Evolutionary conservation across 768 basidiomycete genomes (phyloP).

Genomic region (Lactarius hatsudake): DNA sequence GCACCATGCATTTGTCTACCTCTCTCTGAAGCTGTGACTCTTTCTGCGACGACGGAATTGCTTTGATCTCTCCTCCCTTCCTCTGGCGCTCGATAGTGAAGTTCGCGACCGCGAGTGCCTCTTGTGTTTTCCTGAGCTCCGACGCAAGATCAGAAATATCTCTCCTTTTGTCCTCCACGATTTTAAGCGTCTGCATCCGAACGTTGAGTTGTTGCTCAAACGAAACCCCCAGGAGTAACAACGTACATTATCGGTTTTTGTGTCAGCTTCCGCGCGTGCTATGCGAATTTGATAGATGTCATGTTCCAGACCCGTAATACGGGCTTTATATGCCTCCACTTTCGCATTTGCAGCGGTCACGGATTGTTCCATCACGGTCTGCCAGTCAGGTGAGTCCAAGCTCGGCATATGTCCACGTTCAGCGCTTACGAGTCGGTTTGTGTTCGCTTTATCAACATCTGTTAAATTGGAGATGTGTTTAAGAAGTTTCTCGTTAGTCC

Average conservation of each 20-base stretch:
- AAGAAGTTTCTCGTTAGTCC: slow-evolving; percentile 56
- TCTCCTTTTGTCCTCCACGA: slow-evolving; percentile 16
- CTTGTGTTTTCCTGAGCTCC: slow-evolving; percentile 10
- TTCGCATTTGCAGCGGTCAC: slow-evolving; percentile 2
- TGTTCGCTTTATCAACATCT: slow-evolving; percentile 61
- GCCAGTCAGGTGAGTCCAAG: not conserved
- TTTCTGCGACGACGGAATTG: slow-evolving; percentile 30
- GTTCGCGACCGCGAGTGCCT: slow-evolving; percentile 8
- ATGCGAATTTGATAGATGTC: slow-evolving; percentile 14
- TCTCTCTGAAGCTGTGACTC: slow-evolving; percentile 46
- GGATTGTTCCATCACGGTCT: slow-evolving; percentile 25
- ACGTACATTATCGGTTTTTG: slow-evolving; percentile 13
- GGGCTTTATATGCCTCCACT: slow-evolving; percentile 8
- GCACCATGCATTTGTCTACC: slow-evolving; percentile 59
- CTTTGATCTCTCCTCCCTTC: slow-evolving; percentile 41
- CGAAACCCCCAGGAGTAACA: not conserved
- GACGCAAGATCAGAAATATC: not conserved
- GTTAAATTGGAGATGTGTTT: slow-evolving; percentile 63
- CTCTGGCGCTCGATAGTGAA: slow-evolving; percentile 36
- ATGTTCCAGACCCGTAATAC: not conserved
- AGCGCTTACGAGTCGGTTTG: slow-evolving; percentile 55
- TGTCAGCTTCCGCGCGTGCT: slow-evolving; percentile 5
- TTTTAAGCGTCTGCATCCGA: not conserved
- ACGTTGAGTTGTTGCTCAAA: not conserved
- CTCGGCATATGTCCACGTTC: not conserved